These are phyloP conservation scores for Chlorella sp. DNA, from an alignment of 139 green algal species.

Conservation along the genomic window DNA sequence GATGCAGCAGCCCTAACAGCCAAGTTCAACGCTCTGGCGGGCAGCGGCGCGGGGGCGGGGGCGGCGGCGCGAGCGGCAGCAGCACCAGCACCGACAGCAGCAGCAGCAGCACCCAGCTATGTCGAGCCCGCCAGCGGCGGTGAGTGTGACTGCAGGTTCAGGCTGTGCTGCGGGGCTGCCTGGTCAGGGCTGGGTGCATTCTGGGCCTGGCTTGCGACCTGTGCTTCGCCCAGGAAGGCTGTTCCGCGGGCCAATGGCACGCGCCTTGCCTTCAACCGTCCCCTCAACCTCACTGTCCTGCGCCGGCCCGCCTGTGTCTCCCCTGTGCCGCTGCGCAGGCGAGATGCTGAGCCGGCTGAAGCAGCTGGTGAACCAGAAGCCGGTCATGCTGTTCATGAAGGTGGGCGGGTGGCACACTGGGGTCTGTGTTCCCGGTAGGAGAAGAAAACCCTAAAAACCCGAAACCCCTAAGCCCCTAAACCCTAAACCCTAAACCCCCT, in stretches of 20 bases:
- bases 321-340: neutral
- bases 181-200: neutral
- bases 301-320: no score
- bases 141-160: neutral
- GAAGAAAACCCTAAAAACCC: no score
- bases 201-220: no score
- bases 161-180: neutral
- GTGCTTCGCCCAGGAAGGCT: no score
- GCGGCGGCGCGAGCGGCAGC: slow-evolving; percentile 25
- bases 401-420: no score
- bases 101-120: neutral
- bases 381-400: slow-evolving; percentile 93
- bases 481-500: no score
- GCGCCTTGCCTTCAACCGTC: no score
- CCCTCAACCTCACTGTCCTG: no score
- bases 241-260: no score
- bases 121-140: neutral
- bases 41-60: slow-evolving; percentile 38
- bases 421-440: no score
- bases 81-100: neutral
- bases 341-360: slow-evolving; percentile 61
- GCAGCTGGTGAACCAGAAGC: slow-evolving; percentile 56
- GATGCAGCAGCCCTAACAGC: slow-evolving; percentile 69
- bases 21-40: slow-evolving; percentile 54
- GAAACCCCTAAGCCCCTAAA: neutral